These are phyloP conservation scores for Xylaria sp. DNA, from an alignment of 2,329 filamentous ascomycete genomes.

Conservation along the genomic window DNA sequence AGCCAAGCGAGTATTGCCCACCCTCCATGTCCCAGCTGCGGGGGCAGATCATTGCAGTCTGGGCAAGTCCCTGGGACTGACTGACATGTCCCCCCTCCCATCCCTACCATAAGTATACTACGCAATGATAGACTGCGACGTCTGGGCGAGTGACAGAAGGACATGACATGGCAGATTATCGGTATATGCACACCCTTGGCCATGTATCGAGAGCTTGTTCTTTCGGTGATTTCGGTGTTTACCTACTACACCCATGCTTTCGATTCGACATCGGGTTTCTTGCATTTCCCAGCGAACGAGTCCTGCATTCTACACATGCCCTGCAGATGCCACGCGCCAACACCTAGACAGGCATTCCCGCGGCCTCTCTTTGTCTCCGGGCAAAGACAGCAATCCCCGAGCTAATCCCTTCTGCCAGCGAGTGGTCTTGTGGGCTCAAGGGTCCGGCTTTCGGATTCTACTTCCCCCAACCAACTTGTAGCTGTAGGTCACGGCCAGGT, in stretches of 20 bases:
- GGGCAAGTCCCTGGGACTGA: neutral
- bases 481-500: constrained; percentile 1
- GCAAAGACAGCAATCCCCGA: constrained; percentile 19
- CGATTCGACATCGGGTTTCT: neutral
- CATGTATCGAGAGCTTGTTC: neutral
- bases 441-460: constrained; percentile 23
- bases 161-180: neutral
- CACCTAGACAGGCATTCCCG: constrained; percentile 16
- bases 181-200: neutral
- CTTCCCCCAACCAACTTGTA: constrained; percentile 8
- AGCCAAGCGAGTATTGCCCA: neutral
- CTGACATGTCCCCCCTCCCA: too few relatives aligned
- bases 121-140: neutral
- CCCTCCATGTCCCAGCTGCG: neutral
- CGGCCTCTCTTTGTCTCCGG: constrained; percentile 20
- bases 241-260: neutral
- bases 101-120: too few relatives aligned
- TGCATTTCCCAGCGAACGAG: too few relatives aligned
- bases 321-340: constrained; percentile 13
- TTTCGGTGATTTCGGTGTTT: neutral
- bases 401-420: constrained; percentile 14
- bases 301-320: neutral
- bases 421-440: neutral
- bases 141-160: neutral
- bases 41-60: neutral